Evolutionary conservation across 2,329 filamentous ascomycete genomes (phyloP).

Genomic region (Neonectria coccinea): DNA sequence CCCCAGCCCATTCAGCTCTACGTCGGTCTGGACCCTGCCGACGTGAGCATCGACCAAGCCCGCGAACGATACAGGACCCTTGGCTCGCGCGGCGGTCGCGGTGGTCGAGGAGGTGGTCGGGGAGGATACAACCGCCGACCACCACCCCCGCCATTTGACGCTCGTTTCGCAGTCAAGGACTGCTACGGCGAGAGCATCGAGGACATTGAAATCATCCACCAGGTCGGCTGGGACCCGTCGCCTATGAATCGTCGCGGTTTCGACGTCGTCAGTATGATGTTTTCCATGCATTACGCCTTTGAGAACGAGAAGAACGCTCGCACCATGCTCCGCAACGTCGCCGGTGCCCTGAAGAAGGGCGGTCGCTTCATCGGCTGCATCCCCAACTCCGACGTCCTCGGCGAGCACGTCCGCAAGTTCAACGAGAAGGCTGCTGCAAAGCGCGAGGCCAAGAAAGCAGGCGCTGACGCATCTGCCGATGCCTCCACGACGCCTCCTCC

Average conservation of each 20-base stretch:
- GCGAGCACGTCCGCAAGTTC: conserved; percentile 79
- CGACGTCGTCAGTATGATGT: conserved; percentile 99
- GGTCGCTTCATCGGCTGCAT: conserved; percentile 95
- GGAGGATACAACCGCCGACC: conserved; percentile 53
- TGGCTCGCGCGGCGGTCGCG: conserved; percentile 68
- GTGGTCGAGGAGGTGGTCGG: conserved; percentile 61
- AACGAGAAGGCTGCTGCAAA: conserved; percentile 66
- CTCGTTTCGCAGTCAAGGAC: conserved; percentile 89
- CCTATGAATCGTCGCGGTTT: conserved; percentile 83
- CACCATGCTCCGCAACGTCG: conserved; percentile 93
- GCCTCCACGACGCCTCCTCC: conserved; percentile 42
- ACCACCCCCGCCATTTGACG: conserved; percentile 77
- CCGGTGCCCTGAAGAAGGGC: conserved; percentile 90
- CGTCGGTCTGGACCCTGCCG: conserved; percentile 92
- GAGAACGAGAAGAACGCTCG: conserved; percentile 91
- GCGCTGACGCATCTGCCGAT: conserved; percentile 32
- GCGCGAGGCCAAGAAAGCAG: conserved; percentile 45
- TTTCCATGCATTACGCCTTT: conserved; percentile 99
- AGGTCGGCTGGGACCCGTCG: conserved; percentile 88
- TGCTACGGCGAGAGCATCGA: conserved; percentile 89
- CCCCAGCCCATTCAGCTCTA: conserved; percentile 93
- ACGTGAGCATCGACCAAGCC: conserved; percentile 92
- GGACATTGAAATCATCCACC: conserved; percentile 81
- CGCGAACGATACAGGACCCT: conserved; percentile 84
- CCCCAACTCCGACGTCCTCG: conserved; percentile 94